phyloP scores from a whole-genome alignment of 257 asterid species.

The Euphrasia confusa region DNA sequence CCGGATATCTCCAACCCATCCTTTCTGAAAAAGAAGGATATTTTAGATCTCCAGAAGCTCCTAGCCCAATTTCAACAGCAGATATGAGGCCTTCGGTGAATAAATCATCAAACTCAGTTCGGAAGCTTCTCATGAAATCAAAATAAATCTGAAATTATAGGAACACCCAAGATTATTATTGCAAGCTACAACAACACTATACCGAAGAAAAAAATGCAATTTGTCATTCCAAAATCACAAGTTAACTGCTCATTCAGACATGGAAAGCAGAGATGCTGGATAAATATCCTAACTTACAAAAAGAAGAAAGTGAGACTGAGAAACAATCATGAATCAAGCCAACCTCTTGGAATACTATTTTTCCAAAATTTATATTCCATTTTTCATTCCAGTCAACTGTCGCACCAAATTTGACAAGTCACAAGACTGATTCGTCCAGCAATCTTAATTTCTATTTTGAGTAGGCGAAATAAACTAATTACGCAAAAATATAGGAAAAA shows the following conservation, averaged over 20 bases:
- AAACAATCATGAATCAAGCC: constrained; percentile 9
- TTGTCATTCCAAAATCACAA: constrained; percentile 5
- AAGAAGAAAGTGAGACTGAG: constrained; percentile 9
- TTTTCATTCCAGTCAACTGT: no score
- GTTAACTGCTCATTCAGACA: neutral
- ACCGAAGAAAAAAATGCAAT: neutral
- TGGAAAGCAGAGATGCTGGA: constrained; percentile 5
- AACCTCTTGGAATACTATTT: neutral
- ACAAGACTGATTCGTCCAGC: no score
- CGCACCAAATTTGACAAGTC: no score
- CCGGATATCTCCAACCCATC: constrained; percentile 85
- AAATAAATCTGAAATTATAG: constrained; percentile 55
- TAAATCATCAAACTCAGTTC: constrained; percentile 65
- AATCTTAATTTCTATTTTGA: no score
- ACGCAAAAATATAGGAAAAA: neutral
- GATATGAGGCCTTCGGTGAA: constrained; percentile 56
- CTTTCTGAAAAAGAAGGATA: constrained; percentile 73
- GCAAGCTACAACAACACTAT: constrained; percentile 1
- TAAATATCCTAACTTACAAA: constrained; percentile 4
- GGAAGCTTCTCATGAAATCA: constrained; percentile 80
- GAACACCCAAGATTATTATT: neutral
- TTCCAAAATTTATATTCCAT: no score
- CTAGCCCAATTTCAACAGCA: constrained; percentile 72
- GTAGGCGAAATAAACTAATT: no score
- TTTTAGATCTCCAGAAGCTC: constrained; percentile 70